Percentiles rank a stretch among this genome's conserved stretches.
Conservation (phyloP, 192 early-diverging fungal genomes). For the Coemansia sp. region DNA sequence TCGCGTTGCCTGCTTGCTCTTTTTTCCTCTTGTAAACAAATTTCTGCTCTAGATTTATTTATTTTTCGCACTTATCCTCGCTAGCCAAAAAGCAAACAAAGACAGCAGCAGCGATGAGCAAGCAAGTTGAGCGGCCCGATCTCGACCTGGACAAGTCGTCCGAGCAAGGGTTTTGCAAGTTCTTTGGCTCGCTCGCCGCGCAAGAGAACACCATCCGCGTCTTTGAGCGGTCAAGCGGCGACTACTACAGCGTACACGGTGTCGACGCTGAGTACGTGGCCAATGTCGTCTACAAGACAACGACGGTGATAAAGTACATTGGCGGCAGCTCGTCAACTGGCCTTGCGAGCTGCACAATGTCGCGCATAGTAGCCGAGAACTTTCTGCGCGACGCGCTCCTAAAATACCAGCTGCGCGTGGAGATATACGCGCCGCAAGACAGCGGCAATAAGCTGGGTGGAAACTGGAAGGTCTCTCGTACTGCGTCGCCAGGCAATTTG, state of each 20-base stretch:
- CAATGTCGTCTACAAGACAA: slow-evolving; percentile 85
- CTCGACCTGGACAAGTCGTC: slow-evolving; percentile 37
- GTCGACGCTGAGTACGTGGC: slow-evolving; percentile 90
- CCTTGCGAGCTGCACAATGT: slow-evolving; percentile 81
- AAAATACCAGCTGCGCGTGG: slow-evolving; percentile 73
- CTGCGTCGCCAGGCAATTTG: slow-evolving; percentile 96
- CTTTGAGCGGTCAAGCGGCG: slow-evolving; percentile 57
- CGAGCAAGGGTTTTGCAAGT: slow-evolving; percentile 52
- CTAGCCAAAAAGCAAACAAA: no score
- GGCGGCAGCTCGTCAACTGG: slow-evolving; percentile 66
- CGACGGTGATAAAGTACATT: slow-evolving; percentile 88
- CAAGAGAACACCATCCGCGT: slow-evolving; percentile 50
- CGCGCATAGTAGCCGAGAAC: slow-evolving; percentile 71
- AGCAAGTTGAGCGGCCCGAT: slow-evolving; percentile 32
- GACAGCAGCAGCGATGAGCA: slow-evolving; percentile 21
- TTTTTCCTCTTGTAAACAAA: no score
- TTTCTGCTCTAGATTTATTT: no score
- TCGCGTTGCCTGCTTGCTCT: no score
- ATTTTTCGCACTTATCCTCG: no score
- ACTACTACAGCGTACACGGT: slow-evolving; percentile 91
- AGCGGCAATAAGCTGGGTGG: slow-evolving; percentile 16
- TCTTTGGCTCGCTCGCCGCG: slow-evolving; percentile 23
- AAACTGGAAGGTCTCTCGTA: slow-evolving; percentile 57
- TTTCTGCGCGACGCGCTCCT: slow-evolving; percentile 83
- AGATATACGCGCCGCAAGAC: slow-evolving; percentile 74